These are phyloP conservation scores for Posidonia australis DNA, from an alignment of 106 monocot species.

Conservation along the genomic window DNA sequence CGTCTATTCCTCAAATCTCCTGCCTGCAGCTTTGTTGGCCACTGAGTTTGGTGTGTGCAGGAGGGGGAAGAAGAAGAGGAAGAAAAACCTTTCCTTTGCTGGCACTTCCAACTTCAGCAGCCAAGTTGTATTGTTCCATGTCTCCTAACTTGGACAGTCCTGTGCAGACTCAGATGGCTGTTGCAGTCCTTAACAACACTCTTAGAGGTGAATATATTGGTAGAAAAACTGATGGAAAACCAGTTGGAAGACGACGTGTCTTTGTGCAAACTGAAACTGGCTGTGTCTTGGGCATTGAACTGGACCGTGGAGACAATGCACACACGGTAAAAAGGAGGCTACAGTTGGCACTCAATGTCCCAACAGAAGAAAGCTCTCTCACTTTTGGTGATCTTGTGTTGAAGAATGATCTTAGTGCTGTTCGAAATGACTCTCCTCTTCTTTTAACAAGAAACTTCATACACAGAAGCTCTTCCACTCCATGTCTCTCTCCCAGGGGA, in stretches of 20 bases:
- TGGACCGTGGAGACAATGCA: slow-evolving; percentile 61
- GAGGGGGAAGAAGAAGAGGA: slow-evolving; percentile 46
- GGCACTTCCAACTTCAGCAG: slow-evolving; percentile 6
- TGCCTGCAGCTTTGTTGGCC: slow-evolving; percentile 16
- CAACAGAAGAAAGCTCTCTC: slow-evolving; percentile 65
- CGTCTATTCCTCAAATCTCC: slow-evolving; percentile 11
- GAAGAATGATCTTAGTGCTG: slow-evolving; percentile 53
- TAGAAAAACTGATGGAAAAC: slow-evolving; percentile 31
- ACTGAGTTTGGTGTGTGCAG: slow-evolving; percentile 32
- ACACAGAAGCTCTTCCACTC: slow-evolving; percentile 57
- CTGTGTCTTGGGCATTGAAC: slow-evolving; percentile 47
- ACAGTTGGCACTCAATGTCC: slow-evolving; percentile 51
- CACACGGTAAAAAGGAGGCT: slow-evolving; percentile 69
- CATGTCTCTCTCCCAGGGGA: slow-evolving; percentile 60
- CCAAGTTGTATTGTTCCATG: slow-evolving; percentile 17
- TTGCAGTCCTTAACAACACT: slow-evolving; percentile 31
- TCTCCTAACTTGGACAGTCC: slow-evolving; percentile 54
- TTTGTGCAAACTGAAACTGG: slow-evolving; percentile 74
- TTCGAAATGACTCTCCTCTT: slow-evolving; percentile 63
- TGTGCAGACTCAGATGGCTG: slow-evolving; percentile 77
- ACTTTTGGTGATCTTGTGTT: slow-evolving; percentile 67
- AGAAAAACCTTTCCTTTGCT: slow-evolving; percentile 5
- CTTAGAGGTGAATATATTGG: slow-evolving; percentile 34
- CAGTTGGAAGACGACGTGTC: slow-evolving; percentile 35
- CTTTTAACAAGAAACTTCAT: slow-evolving; percentile 52